Percentiles rank a stretch among this genome's conserved stretches.
phyloP scores from a whole-genome alignment of 2,329 filamentous ascomycete genomes.

The Fusarium citri region DNA sequence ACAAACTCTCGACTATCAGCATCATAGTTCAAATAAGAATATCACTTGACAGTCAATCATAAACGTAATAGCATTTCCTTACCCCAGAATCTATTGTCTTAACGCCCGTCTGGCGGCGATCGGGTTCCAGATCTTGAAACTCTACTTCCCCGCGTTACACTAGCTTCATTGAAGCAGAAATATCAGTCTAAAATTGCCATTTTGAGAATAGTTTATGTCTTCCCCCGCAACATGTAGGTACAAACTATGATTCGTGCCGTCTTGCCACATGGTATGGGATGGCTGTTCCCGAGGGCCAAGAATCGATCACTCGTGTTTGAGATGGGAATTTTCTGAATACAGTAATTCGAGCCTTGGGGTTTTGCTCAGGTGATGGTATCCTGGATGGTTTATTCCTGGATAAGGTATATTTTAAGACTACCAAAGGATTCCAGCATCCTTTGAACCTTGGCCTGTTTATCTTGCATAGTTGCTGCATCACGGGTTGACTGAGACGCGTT shows the following conservation, averaged over 20 bases:
- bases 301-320: background rate
- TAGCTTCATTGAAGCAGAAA: conserved; percentile 5
- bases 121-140: background rate
- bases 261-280: background rate
- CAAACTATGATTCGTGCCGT: conserved; percentile 12
- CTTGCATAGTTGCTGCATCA: background rate
- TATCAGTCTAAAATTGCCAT: conserved; percentile 29
- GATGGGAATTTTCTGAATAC: background rate
- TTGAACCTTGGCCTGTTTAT: background rate
- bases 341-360: background rate
- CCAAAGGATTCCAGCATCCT: background rate
- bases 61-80: background rate
- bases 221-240: background rate
- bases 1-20: background rate
- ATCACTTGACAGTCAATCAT: background rate
- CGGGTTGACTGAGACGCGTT: background rate
- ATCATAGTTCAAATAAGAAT: background rate
- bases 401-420: rapidly evolving
- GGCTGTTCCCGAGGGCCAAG: background rate
- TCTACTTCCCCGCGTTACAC: background rate
- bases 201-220: conserved; percentile 9
- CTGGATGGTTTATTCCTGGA: rapidly evolving
- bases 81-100: no score
- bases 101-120: background rate
- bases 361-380: background rate